These are phyloP conservation scores for Aschersonia sp. DNA, from an alignment of 2,329 filamentous ascomycete genomes.

Conservation along the genomic window DNA sequence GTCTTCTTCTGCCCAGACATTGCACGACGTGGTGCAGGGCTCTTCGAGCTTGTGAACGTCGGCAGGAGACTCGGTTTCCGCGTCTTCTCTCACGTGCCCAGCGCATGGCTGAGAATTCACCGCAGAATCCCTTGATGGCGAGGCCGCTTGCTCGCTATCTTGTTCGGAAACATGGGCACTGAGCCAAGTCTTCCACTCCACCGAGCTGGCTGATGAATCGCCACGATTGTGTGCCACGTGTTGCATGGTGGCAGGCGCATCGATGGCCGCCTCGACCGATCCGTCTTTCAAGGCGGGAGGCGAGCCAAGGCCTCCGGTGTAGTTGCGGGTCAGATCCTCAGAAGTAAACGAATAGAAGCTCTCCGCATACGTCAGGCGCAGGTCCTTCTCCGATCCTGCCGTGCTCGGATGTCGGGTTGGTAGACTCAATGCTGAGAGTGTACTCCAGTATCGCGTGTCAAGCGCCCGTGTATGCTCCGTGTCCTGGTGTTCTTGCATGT, in stretches of 20 bases:
- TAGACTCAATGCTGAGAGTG: conserved; percentile 23
- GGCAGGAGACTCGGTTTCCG: conserved; percentile 28
- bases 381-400: conserved; percentile 22
- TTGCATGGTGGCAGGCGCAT: background rate
- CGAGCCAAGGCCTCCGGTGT: background rate
- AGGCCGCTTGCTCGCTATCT: conserved; percentile 10
- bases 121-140: background rate
- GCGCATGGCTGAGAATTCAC: conserved; percentile 4
- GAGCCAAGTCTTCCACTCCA: conserved; percentile 41
- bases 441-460: conserved; percentile 23
- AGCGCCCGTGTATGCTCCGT: conserved; percentile 10
- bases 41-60: conserved; percentile 1
- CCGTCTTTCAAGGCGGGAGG: background rate
- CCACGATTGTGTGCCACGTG: conserved; percentile 15
- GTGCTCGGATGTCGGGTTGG: conserved; percentile 24
- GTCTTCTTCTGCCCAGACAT: background rate
- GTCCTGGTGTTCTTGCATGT: conserved; percentile 23
- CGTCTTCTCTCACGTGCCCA: conserved; percentile 32
- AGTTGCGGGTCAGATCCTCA: conserved; percentile 8
- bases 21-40: background rate
- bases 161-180: conserved; percentile 35
- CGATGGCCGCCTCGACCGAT: background rate
- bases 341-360: conserved; percentile 31
- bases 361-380: conserved; percentile 25
- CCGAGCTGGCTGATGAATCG: conserved; percentile 28